Base-by-base conservation (phyloP, 805 yeast genomes). In the Candida wancherniae region DNA sequence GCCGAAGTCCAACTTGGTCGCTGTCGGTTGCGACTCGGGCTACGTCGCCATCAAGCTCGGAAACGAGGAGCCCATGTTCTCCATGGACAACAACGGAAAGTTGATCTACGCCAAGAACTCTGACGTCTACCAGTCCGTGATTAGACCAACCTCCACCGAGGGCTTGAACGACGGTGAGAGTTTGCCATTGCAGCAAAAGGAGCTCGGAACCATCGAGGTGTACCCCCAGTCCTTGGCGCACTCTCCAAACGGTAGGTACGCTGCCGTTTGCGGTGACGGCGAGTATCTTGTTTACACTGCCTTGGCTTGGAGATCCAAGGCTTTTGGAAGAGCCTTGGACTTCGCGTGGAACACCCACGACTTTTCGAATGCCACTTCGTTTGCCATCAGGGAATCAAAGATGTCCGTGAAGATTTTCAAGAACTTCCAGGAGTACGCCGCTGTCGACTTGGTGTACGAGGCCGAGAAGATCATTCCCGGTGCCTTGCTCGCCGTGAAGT, bases 181-280 rank as follows among this genome's bases (percentile, higher is more conserved):
- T 3, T 60, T 92, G 39, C 70, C 85, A 4, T 63, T 92, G 45
- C 79, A 82, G 42, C 80, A 82, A 34, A 88, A 88, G 62, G 98
- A 92, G 51, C 68, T 92, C 39, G 98, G 98, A n/a, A 68, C 85
- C 15, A 85, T 90, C 31, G 98, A 92, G 60, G 76, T 90, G 26
- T 92, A 80, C 69, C 97, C 98, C 31, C 82, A 84, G 40, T 73
- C 83, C 38, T 71, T 92, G 51, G 65, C 71, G 29, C 98, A 92
- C 60, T 90, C 97, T 26, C 97, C 97, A 42, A 92, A 92, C 55
- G 99, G 99, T 42, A 78, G 96, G 59, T 92, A 84, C 56, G 97
- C 88, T 22, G 83, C 97, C 16, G 96, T 92, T 29, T 82, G 90
- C 26, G 99, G 99, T 53, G 98, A 92, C 62, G 97, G 96, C 38